These are phyloP conservation scores for Pichia ethanolica DNA, from an alignment of 805 yeast genomes.

Conservation along the genomic window DNA sequence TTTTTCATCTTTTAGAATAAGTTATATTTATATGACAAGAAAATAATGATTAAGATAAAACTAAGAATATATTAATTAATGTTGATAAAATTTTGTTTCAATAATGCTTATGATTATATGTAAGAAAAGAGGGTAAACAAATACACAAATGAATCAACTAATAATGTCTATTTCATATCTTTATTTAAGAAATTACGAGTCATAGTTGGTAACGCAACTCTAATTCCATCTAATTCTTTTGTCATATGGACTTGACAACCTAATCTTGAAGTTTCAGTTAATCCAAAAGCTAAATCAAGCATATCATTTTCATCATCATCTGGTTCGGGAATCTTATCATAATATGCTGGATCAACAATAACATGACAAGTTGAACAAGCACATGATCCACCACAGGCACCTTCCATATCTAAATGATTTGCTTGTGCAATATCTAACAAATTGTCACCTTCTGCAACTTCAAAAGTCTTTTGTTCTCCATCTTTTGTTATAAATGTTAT, in stretches of 20 bases:
- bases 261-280: constrained; percentile 91
- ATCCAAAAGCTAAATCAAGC: constrained; percentile 95
- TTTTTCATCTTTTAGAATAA: no score
- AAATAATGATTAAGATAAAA: no score
- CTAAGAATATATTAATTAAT: no score
- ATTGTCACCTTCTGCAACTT: constrained; percentile 89
- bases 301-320: constrained; percentile 97
- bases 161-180: constrained; percentile 47
- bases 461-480: constrained; percentile 73
- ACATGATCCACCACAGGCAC: constrained; percentile 98
- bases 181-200: constrained; percentile 82
- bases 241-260: constrained; percentile 92
- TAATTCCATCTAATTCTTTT: constrained; percentile 83
- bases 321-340: constrained; percentile 89
- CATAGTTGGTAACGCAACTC: constrained; percentile 96
- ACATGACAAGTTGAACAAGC: constrained; percentile 98
- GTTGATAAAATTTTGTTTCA: no score
- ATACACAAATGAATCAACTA: no score
- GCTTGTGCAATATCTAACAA: constrained; percentile 93
- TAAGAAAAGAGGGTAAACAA: no score
- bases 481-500: constrained; percentile 89
- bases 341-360: constrained; percentile 90
- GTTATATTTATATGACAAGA: neutral
- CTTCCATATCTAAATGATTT: constrained; percentile 90
- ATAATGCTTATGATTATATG: no score